Percentiles rank a stretch among this genome's conserved stretches.
These are phyloP conservation scores for Daldinia childiae DNA, from an alignment of 495 filamentous ascomycete species.

Conservation along the genomic window DNA sequence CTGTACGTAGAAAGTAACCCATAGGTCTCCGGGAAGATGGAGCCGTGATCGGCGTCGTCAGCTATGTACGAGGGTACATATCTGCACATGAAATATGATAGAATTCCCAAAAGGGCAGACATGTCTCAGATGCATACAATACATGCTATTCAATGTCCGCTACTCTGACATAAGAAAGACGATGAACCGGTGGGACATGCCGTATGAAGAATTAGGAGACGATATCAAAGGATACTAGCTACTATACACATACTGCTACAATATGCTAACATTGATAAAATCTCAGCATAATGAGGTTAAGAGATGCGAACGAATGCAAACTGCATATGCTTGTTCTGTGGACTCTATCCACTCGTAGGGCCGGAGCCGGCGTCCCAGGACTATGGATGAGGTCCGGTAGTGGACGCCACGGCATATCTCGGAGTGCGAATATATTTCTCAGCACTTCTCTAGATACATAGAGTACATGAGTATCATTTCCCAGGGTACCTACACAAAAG, in stretches of 20 bases:
- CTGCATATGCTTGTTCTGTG: neutral
- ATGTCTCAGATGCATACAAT: constrained; percentile 3
- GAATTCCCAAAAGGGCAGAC: neutral
- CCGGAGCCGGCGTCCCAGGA: constrained; percentile 7
- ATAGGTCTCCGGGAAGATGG: constrained; percentile 20
- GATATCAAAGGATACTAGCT: constrained; percentile 12
- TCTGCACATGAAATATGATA: neutral
- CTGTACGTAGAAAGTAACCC: neutral
- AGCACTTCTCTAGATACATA: neutral
- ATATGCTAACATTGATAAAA: neutral
- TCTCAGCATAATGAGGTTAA: neutral
- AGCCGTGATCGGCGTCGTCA: constrained; percentile 21
- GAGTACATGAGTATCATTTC: neutral
- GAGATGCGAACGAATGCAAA: neutral
- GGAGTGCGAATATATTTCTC: neutral
- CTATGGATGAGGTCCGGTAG: constrained; percentile 7
- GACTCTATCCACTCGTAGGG: constrained; percentile 26
- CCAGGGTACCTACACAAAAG: neutral
- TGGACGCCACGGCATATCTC: constrained; percentile 14
- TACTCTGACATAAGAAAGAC: constrained; percentile 40
- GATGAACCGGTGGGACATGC: constrained; percentile 10
- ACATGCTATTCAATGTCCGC: constrained; percentile 31
- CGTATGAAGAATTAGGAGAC: neutral
- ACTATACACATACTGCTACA: neutral
- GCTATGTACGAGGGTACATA: constrained; percentile 1